These are phyloP conservation scores for Dendrobium huoshanense DNA, from an alignment of 106 monocot genomes.

Conservation along the genomic window DNA sequence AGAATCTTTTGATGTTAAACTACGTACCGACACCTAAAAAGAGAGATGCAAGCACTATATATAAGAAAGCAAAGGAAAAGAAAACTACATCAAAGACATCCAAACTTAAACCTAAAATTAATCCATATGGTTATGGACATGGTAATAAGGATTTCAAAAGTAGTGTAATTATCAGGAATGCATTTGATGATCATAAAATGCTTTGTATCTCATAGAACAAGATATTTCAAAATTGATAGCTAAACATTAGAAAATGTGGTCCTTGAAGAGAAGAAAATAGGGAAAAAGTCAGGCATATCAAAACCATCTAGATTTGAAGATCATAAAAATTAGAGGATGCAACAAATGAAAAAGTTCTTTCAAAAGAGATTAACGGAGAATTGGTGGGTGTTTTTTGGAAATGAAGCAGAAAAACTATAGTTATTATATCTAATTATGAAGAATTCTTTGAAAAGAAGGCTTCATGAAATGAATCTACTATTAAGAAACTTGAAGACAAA, in stretches of 20 bases:
- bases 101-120: conserved; percentile 2
- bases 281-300: conserved; percentile 9
- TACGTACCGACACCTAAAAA: background rate
- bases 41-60: conserved; percentile 5
- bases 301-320: conserved; percentile 19
- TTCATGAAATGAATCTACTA: background rate
- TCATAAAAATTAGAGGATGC: background rate
- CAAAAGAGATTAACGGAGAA: background rate
- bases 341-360: background rate
- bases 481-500: conserved; percentile 2
- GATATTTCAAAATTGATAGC: conserved; percentile 38
- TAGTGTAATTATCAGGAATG: conserved; percentile 31
- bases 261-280: conserved; percentile 17
- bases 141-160: conserved; percentile 35
- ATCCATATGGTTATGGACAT: background rate
- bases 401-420: background rate
- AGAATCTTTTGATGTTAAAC: background rate
- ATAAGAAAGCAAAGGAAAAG: conserved; percentile 1
- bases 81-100: conserved; percentile 1
- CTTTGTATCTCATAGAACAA: background rate
- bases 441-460: background rate
- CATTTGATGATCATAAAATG: conserved; percentile 13
- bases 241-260: conserved; percentile 28
- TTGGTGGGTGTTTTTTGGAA: background rate
- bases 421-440: conserved; percentile 1